A percentile compares a stretch with the other conserved stretches of the same genome.
Conservation (phyloP, 306 rosid genomes). For the Hippophae gyantsensis region DNA sequence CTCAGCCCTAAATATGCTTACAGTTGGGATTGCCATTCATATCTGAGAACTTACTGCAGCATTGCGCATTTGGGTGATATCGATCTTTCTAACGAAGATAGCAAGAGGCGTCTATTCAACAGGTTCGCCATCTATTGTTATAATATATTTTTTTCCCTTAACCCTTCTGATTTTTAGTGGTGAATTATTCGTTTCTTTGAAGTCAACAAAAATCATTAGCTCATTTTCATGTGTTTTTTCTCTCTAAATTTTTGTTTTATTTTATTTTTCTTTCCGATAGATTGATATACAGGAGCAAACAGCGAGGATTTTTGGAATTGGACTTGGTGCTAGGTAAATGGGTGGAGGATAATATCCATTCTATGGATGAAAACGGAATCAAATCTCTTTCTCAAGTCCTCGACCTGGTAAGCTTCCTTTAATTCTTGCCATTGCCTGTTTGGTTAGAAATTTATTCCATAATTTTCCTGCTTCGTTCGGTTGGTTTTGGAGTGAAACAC, state of each 20-base stretch:
- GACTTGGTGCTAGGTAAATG: conserved; percentile 92
- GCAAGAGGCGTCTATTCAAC: conserved; percentile 64
- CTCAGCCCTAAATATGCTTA: conserved; percentile 17
- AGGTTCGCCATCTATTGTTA: conserved; percentile 25
- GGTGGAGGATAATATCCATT: conserved; percentile 65
- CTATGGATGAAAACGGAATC: conserved; percentile 61
- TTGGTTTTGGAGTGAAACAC: too few species aligned
- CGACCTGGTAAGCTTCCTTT: conserved; percentile 45
- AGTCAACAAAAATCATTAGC: background rate
- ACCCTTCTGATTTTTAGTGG: background rate
- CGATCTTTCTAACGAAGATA: conserved; percentile 63
- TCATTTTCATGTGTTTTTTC: background rate
- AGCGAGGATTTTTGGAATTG: conserved; percentile 74
- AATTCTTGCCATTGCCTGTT: background rate
- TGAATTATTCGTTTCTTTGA: background rate
- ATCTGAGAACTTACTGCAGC: conserved; percentile 7
- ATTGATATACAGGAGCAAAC: conserved; percentile 78
- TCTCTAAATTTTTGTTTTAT: too few species aligned
- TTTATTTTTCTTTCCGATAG: conserved; percentile 17
- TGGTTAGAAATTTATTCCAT: background rate
- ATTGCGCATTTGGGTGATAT: conserved; percentile 21
- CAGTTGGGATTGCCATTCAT: conserved; percentile 10
- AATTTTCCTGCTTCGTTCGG: too few species aligned
- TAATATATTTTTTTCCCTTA: background rate
- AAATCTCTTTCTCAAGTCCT: conserved; percentile 57